Conservation (phyloP, 2,329 filamentous ascomycete genomes). For the Talaromyces marneffei region DNA sequence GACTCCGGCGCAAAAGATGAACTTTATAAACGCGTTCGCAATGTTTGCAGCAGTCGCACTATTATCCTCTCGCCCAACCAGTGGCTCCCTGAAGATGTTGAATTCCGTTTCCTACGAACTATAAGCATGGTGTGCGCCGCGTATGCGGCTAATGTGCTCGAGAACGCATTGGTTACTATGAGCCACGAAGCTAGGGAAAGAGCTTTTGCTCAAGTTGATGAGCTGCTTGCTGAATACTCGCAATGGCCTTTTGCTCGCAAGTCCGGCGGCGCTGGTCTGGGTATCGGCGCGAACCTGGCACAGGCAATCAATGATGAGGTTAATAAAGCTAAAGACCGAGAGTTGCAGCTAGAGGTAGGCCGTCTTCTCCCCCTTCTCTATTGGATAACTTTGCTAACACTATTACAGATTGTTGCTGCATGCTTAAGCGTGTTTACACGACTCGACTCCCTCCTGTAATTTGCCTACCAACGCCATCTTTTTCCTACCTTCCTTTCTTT, state of each 20-base stretch:
- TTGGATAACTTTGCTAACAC: conserved; percentile 12
- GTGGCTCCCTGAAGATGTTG: conserved; percentile 88
- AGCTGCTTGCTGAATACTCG: conserved; percentile 89
- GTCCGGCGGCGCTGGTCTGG: conserved; percentile 64
- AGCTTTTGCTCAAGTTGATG: conserved; percentile 94
- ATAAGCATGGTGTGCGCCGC: conserved; percentile 96
- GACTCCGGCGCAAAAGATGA: conserved; percentile 97
- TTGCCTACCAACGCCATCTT: conserved; percentile 3
- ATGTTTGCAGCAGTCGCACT: conserved; percentile 86
- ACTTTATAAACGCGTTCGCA: conserved; percentile 85
- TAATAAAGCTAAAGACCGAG: conserved; percentile 80
- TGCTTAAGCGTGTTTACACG: conserved; percentile 96
- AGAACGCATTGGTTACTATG: conserved; percentile 91
- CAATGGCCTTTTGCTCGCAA: conserved; percentile 94
- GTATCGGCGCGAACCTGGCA: conserved; percentile 86
- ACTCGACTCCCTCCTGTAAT: conserved; percentile 84
- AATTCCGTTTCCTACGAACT: conserved; percentile 88
- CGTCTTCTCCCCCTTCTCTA: conserved; percentile 25
- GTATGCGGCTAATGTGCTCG: conserved; percentile 94
- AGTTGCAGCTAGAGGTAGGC: conserved; percentile 94
- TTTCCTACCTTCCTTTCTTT: conserved; percentile 8
- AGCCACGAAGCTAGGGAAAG: conserved; percentile 91
- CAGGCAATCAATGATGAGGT: conserved; percentile 84
- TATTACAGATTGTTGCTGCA: conserved; percentile 68
- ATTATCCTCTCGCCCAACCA: conserved; percentile 80